Percentiles rank a stretch among this genome's conserved stretches.
Evolutionary conservation across 2,329 filamentous ascomycete genomes (phyloP).

Genomic region (Talaromyces sp.): DNA sequence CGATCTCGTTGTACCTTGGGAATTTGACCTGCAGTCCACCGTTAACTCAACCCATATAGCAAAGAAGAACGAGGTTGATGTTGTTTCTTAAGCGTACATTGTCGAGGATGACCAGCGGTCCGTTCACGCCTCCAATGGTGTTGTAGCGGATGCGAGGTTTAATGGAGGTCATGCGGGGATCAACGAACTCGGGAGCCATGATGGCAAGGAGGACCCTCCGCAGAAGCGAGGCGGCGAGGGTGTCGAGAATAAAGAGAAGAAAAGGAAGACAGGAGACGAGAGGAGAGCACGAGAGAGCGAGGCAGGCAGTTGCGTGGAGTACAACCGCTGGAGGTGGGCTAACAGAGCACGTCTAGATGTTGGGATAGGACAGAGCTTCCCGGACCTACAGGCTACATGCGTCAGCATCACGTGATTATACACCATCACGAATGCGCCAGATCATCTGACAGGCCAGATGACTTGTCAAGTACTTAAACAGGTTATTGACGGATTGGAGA

Average conservation of each 20-base stretch:
- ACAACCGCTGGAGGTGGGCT: not conserved
- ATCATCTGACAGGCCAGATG: not conserved
- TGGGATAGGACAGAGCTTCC: not conserved
- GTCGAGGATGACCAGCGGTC: constrained; percentile 93
- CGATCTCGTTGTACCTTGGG: constrained; percentile 95
- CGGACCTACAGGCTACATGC: not conserved
- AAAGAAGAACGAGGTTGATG: not conserved
- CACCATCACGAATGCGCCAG: not conserved
- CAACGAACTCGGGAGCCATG: constrained; percentile 38
- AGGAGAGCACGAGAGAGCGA: not conserved
- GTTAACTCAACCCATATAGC: not conserved
- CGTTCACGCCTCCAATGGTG: constrained; percentile 96
- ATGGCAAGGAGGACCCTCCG: constrained; percentile 10
- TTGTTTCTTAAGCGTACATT: constrained; percentile 58
- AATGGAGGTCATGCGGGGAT: constrained; percentile 48
- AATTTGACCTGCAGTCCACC: constrained; percentile 69
- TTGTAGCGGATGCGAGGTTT: constrained; percentile 85
- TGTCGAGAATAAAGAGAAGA: not conserved
- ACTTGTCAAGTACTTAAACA: not conserved
- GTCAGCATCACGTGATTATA: not conserved
- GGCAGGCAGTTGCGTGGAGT: not conserved
- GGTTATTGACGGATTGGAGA: not conserved
- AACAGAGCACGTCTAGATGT: not conserved
- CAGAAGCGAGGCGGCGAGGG: not conserved
- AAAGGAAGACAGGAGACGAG: not conserved